Evolutionary conservation across 2,329 filamentous ascomycete species (phyloP).

Genomic region (Penicillium sp.): DNA sequence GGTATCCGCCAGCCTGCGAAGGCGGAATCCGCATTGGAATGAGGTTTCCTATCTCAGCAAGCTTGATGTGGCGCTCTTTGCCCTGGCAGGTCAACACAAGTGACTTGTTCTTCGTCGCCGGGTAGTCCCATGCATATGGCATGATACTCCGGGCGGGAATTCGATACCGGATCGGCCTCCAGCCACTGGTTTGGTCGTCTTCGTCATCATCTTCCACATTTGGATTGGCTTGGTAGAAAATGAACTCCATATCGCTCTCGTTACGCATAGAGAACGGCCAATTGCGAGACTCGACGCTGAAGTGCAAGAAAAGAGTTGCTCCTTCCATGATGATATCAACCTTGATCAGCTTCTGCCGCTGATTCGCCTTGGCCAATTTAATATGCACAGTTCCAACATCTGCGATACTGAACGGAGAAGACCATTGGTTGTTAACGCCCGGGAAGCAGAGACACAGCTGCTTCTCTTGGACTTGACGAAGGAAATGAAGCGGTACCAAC

Average conservation of each 20-base stretch:
- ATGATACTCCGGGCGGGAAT: slow-evolving; percentile 94
- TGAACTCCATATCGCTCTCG: slow-evolving; percentile 93
- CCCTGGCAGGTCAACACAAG: slow-evolving; percentile 76
- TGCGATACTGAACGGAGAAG: slow-evolving; percentile 94
- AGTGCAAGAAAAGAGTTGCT: slow-evolving; percentile 87
- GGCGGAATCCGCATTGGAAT: slow-evolving; percentile 86
- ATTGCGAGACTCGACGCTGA: slow-evolving; percentile 86
- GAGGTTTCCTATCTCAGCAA: slow-evolving; percentile 93
- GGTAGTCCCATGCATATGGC: slow-evolving; percentile 99
- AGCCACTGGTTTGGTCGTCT: slow-evolving; percentile 72
- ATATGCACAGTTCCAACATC: slow-evolving; percentile 90
- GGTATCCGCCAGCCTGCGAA: slow-evolving; percentile 58
- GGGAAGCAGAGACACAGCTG: slow-evolving; percentile 91
- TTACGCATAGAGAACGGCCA: slow-evolving; percentile 99
- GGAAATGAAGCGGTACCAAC: slow-evolving; percentile 81
- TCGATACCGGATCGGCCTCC: slow-evolving; percentile 89
- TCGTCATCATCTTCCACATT: slow-evolving; percentile 93
- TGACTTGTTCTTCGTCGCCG: slow-evolving; percentile 93
- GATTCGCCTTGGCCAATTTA: slow-evolving; percentile 86
- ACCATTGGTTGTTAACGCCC: slow-evolving; percentile 95
- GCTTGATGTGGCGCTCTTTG: slow-evolving; percentile 85
- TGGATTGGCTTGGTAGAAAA: slow-evolving; percentile 92
- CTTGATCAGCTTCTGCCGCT: slow-evolving; percentile 82
- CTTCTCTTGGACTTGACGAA: slow-evolving; percentile 78
- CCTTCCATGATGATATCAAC: slow-evolving; percentile 89